Evolutionary conservation across 2,329 filamentous ascomycete genomes (phyloP), one percentile per base, ranked within the genome.

Genomic region (Fusarium multiceps): DNA sequence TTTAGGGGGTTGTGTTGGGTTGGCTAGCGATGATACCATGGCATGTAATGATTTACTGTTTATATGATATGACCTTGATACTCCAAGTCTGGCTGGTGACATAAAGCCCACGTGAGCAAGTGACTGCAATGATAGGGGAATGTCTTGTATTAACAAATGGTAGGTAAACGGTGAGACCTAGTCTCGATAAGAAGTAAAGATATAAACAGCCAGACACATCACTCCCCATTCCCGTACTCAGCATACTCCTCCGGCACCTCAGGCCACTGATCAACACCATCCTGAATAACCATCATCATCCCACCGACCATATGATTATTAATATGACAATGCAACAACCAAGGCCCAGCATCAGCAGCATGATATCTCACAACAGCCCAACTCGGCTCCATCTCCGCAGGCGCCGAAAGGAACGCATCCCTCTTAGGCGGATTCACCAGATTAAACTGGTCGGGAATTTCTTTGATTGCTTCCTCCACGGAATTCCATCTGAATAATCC

Each of bases 311-410:
- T 76, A 64, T 89, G 87, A 28, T 82, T 83, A 72, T 83, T 80
- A 32, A 88, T 84, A 73, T 89, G 87, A 64, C 87, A 89, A 67
- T 88, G 87, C 6, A 89, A 70, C 27, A 88, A 68, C 81, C 85
- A 88, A 1, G 85, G 80, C 0, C 86, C 86, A 5, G 87, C 85
- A 62, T 86, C 86, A 21, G 78, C 78, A 32, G 82, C 84, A 20
- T 86, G 83, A 65, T 88, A 88, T 14, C 87, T 78, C 28, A 88
- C 77, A 3, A 81, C 86, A 47, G 85, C 78, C 87, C 87, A 81
- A 20, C 53, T 73, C 5, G 57, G 55, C 2, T 73, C 69, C 7
- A 54, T 55, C 6, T 50, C 50, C 1, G 77, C 75, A 0, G 72
- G 67, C 2, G 71, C 49, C 14, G 78, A 73, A 4, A 66, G 20